These are phyloP conservation scores for Sugiyamaella boreocaroliniensis DNA, from an alignment of 805 yeast genomes.

Conservation along the genomic window DNA sequence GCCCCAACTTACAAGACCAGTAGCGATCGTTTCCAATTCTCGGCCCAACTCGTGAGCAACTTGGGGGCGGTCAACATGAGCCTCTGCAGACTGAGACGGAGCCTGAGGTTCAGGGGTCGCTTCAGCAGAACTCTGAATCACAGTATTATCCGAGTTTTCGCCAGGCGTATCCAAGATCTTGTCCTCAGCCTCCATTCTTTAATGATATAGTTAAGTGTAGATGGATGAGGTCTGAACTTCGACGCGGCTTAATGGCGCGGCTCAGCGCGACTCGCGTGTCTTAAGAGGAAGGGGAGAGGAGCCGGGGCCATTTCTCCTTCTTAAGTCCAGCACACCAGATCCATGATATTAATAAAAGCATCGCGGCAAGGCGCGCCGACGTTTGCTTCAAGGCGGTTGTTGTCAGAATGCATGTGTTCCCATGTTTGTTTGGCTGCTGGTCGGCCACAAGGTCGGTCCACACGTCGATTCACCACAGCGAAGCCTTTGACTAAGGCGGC, in stretches of 20 bases:
- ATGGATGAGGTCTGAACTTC: too few relatives aligned
- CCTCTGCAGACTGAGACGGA: background rate
- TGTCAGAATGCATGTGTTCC: too few relatives aligned
- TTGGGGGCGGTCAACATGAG: background rate
- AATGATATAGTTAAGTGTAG: background rate
- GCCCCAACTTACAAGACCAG: conserved; percentile 2
- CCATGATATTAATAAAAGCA: background rate
- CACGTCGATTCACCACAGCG: background rate
- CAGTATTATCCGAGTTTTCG: background rate
- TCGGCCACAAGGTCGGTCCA: background rate
- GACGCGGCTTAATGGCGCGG: too few relatives aligned
- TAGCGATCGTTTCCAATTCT: conserved; percentile 9
- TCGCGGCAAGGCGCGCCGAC: background rate
- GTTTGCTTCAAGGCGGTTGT: too few relatives aligned
- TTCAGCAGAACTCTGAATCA: background rate
- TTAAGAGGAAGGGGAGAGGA: too few relatives aligned
- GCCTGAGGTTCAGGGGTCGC: background rate
- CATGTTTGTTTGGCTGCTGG: background rate
- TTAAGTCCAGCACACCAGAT: background rate
- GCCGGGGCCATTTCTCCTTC: too few relatives aligned
- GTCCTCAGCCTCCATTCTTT: background rate
- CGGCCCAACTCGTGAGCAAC: conserved; percentile 11
- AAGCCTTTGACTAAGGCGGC: conserved; percentile 2
- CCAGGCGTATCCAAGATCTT: background rate
- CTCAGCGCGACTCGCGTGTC: too few relatives aligned